Base-by-base conservation (phyloP, 1,284 basidiomycete species). In the Apiotrichum porosum region DNA sequence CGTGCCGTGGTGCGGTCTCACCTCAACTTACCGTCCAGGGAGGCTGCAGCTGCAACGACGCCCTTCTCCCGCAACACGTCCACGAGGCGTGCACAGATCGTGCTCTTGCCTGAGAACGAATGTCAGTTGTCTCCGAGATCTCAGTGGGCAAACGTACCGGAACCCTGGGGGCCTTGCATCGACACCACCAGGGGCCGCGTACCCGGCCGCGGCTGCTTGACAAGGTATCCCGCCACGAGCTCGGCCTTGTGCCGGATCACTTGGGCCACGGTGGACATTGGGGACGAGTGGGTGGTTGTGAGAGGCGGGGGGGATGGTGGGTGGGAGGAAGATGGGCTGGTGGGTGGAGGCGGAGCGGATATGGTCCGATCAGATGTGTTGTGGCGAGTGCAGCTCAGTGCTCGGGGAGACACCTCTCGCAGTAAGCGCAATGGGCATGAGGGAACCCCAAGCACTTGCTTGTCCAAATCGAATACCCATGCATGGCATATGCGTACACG, bases 41-140 rank as follows among this genome's bases (percentile, higher is more conserved):
- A 54, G 6, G 47, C 47, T 3, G 51, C 44, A 17, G 48, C 41
- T 17, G 37, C 42, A 3, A 31, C 28, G 3, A 50, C 30, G 10
- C 44, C 44, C 10, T 34, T 23, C n/a, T 34, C 15, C 2, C 30
- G n/a, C 4, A 54, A 35, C 15, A 50, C 48, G 9, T 44, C 32
- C 18, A 47, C 42, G 9, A 54, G 37, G 13, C 34, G 32, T 6
- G 32, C 37, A 15, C 48, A 43, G 18, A 54, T 26, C 12, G 48
- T 54, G 32, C 44, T 54, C 41, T 54, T 54, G 24, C 52, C 52
- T 54, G 37, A 1, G 5, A n/a, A n/a, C n/a, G n/a, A n/a, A n/a
- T 9, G 19, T 42, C 19, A 44, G 34, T 31, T 6, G 2, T 28
- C 26, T 6, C 6, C 26, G 26, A 12, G 26, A 28, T 6, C 26